Evolutionary conservation across 495 filamentous ascomycete genomes (phyloP), one percentile per base, ranked within the genome.

Genomic region (Annulohypoxylon maeteangense): DNA sequence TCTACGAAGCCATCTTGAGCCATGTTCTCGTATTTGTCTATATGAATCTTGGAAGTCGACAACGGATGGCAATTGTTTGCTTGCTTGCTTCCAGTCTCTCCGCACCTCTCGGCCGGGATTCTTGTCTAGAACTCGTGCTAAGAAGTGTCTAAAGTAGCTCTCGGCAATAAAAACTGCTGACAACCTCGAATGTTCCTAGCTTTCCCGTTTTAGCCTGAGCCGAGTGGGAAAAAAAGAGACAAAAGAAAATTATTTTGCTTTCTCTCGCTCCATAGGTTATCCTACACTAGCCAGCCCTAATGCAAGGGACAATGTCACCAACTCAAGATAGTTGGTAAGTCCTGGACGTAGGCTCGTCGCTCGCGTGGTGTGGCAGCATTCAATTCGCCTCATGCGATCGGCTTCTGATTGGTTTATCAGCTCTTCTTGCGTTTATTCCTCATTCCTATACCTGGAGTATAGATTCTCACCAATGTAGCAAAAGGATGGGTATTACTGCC

Each of bases 311-410:
- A 38, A 72, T 68, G 70, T 56, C 47, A 72, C 55, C 45, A 45
- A 62, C 22, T 32, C 7, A 56, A 61, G 18, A 11, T 29, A 22
- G 58, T 36, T 42, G 34, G 38, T 54, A 29, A 48, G 31, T 64
- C 27, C 45, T 5, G 45, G 23, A 10, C 44, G 22, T 38, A 34
- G 40, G n/a, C n/a, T 44, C 18, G 23, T n/a, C n/a, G 18, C 16
- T 56, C 38, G 25, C 14, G 67, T 71, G 58, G 68, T 71, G 68
- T 72, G 69, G 69, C 69, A 72, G 63, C 58, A 59, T 59, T 53
- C 65, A 72, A 72, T 72, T 72, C 70, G 70, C 60, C 54, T 72
- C 54, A 55, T 65, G 59, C 65, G 60, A 65, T 68, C 64, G 38
- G 25, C 42, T 58, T 29, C 23, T 69, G 51, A 69, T 68, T 68